Percentiles rank a stretch among this genome's conserved stretches.
These are phyloP conservation scores for Hyphopichia fennica DNA, from an alignment of 1,139 yeast species.

Conservation along the genomic window DNA sequence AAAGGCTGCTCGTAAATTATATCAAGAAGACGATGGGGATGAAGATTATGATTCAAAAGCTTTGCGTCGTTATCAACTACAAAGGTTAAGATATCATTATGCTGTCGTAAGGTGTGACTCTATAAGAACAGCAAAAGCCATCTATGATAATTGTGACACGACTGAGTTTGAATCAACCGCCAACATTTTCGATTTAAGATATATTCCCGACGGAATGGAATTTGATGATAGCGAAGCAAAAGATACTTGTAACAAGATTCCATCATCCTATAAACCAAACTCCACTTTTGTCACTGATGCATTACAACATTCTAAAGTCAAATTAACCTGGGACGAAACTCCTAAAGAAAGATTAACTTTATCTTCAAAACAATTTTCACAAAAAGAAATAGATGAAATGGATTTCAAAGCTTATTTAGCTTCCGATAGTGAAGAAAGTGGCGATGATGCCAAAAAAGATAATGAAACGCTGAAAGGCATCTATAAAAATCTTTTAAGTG, in stretches of 20 bases:
- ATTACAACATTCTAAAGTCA: conserved; percentile 88
- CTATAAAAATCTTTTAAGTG: conserved; percentile 63
- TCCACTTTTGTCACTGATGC: conserved; percentile 86
- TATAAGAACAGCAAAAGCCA: conserved; percentile 66
- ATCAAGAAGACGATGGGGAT: conserved; percentile 70
- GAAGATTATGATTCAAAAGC: conserved; percentile 73
- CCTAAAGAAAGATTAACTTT: conserved; percentile 86
- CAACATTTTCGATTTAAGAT: conserved; percentile 87
- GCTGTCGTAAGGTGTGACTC: conserved; percentile 90
- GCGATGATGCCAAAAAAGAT: conserved; percentile 37
- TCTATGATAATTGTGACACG: conserved; percentile 88
- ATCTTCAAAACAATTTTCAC: conserved; percentile 79
- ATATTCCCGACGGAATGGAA: conserved; percentile 87
- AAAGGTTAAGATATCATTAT: conserved; percentile 84
- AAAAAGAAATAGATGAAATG: conserved; percentile 92
- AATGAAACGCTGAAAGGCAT: conserved; percentile 51
- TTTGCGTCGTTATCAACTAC: conserved; percentile 77
- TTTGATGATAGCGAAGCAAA: conserved; percentile 73
- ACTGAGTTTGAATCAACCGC: conserved; percentile 96
- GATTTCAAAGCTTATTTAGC: conserved; percentile 96
- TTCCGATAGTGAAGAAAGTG: conserved; percentile 66
- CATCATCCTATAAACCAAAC: conserved; percentile 78
- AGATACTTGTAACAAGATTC: conserved; percentile 71
- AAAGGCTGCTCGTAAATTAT: conserved; percentile 62
- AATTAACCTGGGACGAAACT: conserved; percentile 97